phyloP scores from a whole-genome alignment of 176 grass and related monocot species.

The Eremochloa ophiuroides region DNA sequence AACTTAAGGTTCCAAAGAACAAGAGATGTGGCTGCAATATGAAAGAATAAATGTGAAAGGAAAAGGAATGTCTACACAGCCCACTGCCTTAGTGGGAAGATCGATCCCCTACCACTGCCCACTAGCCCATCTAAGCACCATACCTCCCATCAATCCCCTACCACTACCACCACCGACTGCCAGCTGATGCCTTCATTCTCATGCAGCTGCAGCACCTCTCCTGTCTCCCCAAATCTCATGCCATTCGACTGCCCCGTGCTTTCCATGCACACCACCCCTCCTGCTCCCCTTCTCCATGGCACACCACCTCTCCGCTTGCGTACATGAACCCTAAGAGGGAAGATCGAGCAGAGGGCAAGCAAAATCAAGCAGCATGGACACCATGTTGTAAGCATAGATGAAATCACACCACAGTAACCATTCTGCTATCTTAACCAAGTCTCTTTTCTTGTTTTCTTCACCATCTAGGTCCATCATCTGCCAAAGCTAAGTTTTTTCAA shows the following conservation, averaged over 20 bases:
- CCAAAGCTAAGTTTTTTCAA: not conserved
- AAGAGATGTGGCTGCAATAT: not conserved
- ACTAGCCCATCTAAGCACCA: not conserved
- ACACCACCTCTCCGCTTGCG: not conserved
- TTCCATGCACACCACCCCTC: not conserved
- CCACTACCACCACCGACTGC: not conserved
- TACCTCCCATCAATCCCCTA: not conserved
- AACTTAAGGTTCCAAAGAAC: not conserved
- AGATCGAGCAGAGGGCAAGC: not conserved
- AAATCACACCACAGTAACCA: not conserved
- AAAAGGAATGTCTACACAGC: not conserved
- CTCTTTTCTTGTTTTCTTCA: not conserved
- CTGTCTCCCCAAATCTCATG: not conserved
- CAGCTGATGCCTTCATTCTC: not conserved
- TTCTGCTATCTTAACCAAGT: not conserved
- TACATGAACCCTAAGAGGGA: not conserved
- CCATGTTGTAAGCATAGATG: not conserved
- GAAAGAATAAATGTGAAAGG: not conserved
- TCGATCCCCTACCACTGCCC: too few species aligned
- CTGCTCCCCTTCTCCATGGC: not conserved
- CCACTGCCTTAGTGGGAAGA: not conserved
- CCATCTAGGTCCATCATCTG: not conserved
- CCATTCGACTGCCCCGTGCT: not conserved
- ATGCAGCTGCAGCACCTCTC: not conserved
- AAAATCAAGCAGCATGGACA: not conserved